These are phyloP conservation scores for Aspergillus brasiliensis DNA, from an alignment of 2,329 filamentous ascomycete genomes.

Conservation along the genomic window DNA sequence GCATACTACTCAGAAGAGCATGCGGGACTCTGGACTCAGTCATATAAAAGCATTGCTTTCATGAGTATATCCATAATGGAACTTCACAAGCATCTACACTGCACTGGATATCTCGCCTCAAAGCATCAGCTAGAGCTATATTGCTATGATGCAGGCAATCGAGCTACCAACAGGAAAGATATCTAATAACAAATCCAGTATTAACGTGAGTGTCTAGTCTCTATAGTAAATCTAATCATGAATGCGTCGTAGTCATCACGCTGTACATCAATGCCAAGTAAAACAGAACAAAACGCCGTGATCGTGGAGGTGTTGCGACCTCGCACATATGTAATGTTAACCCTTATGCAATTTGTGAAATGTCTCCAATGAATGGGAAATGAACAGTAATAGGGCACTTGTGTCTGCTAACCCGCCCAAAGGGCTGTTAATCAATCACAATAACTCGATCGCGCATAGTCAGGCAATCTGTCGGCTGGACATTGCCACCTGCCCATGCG, in stretches of 20 bases:
- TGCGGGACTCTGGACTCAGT: too few species aligned
- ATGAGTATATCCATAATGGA: too few species aligned
- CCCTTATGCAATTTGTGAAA: neutral
- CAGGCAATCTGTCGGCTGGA: neutral
- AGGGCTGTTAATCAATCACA: neutral
- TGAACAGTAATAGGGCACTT: neutral
- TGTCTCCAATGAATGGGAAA: neutral
- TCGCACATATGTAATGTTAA: neutral
- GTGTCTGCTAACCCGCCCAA: neutral
- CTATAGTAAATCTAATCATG: neutral
- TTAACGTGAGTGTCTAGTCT: neutral
- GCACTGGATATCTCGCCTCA: too few species aligned
- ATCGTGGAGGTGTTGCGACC: neutral
- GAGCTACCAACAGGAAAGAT: too few species aligned
- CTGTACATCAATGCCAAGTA: neutral
- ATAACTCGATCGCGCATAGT: neutral
- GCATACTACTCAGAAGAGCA: too few species aligned
- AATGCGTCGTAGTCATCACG: neutral
- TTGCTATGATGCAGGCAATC: too few species aligned
- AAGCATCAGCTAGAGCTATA: too few species aligned
- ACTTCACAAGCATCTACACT: too few species aligned
- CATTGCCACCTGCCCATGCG: conserved; percentile 33
- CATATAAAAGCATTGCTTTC: too few species aligned
- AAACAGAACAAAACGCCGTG: neutral
- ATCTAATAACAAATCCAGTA: neutral